These are phyloP conservation scores for Fallopia convolvulus DNA, from an alignment of 148 eudicot genomes.

Conservation along the genomic window DNA sequence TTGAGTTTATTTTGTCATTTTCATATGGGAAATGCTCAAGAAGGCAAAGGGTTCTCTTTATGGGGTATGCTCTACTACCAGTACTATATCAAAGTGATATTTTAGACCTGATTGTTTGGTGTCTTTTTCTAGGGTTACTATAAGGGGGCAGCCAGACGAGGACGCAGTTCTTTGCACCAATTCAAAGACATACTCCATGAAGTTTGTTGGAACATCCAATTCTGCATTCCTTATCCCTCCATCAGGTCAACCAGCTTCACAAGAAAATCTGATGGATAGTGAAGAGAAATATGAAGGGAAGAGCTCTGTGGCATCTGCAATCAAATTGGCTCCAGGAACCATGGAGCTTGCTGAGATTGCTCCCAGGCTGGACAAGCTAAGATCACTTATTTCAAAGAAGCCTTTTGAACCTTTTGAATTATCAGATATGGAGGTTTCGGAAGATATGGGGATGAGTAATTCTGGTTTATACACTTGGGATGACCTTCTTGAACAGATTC, in stretches of 20 bases:
- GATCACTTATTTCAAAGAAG: slow-evolving; percentile 47
- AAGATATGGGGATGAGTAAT: slow-evolving; percentile 17
- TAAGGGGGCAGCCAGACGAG: slow-evolving; percentile 83
- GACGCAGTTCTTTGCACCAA: slow-evolving; percentile 85
- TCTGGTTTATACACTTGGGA: slow-evolving; percentile 59
- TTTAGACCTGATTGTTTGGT: neutral
- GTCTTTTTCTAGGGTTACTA: slow-evolving; percentile 41
- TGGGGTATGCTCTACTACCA: neutral
- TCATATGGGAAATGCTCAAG: neutral
- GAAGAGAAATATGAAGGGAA: slow-evolving; percentile 26
- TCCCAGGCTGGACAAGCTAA: slow-evolving; percentile 80
- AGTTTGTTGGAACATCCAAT: slow-evolving; percentile 89
- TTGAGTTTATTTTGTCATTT: neutral
- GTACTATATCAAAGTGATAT: neutral
- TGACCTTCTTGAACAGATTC: slow-evolving; percentile 59
- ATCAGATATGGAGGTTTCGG: slow-evolving; percentile 29
- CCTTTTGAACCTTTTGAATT: slow-evolving; percentile 50
- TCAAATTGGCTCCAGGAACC: slow-evolving; percentile 69
- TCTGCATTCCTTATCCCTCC: slow-evolving; percentile 83
- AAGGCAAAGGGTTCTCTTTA: neutral
- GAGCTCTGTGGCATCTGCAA: slow-evolving; percentile 36
- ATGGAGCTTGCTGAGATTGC: slow-evolving; percentile 85
- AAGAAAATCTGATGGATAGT: slow-evolving; percentile 25
- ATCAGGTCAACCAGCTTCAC: slow-evolving; percentile 20
- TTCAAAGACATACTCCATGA: slow-evolving; percentile 74